Percentiles rank a stretch among this genome's conserved stretches.
phyloP scores from a whole-genome alignment of 176 grass and related monocot species.

The Oryza coarctata region DNA sequence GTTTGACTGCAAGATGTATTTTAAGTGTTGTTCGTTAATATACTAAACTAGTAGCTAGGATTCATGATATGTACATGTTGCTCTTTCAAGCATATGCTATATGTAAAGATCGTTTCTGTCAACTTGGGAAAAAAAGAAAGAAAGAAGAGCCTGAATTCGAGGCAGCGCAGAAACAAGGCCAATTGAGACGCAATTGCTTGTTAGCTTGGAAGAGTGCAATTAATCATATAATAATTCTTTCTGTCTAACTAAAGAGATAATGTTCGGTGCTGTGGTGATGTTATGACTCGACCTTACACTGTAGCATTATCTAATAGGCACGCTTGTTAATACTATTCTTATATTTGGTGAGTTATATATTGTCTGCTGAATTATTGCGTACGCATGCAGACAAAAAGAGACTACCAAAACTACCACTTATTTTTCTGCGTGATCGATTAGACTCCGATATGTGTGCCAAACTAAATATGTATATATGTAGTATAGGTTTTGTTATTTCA shows the following conservation, averaged over 20 bases:
- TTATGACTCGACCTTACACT: not conserved
- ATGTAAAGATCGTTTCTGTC: not conserved
- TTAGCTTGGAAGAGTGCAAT: slow-evolving; percentile 16
- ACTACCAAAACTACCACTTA: not conserved
- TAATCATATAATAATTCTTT: slow-evolving; percentile 3
- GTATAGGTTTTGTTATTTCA: no score
- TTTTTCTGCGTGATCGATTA: not conserved
- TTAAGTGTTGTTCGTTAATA: not conserved
- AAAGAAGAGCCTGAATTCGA: not conserved
- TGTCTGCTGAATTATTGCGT: slow-evolving; percentile 14
- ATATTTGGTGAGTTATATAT: not conserved
- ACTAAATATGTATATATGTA: not conserved
- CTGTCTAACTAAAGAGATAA: not conserved
- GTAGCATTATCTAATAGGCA: slow-evolving; percentile 26
- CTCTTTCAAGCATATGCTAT: not conserved
- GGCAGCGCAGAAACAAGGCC: not conserved
- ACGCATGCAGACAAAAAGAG: not conserved
- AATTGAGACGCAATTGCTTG: slow-evolving; percentile 13
- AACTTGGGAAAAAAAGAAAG: not conserved
- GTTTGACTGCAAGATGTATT: not conserved
- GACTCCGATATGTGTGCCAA: not conserved
- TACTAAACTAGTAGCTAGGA: not conserved
- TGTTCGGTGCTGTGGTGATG: slow-evolving; percentile 18
- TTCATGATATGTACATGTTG: not conserved
- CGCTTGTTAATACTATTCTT: slow-evolving; percentile 24